A percentile compares a stretch with the other conserved stretches of the same genome.
phyloP scores from a whole-genome alignment of 768 basidiomycete genomes.

The Tricholoma sp. region DNA sequence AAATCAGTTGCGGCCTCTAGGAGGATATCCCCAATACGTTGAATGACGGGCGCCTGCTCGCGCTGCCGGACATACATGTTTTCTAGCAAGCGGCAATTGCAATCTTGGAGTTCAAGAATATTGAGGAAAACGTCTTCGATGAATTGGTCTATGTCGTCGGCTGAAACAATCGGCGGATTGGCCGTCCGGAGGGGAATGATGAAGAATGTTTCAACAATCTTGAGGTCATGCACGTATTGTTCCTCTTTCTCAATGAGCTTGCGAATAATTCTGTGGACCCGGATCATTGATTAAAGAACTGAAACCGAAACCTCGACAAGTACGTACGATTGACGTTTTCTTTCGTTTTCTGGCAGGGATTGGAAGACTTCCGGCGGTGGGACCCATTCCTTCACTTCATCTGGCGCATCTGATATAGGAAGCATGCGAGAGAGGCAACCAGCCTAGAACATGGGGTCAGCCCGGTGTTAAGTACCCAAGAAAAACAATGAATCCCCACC shows the following conservation, averaged over 20 bases:
- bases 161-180: constrained; percentile 40
- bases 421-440: constrained; percentile 24
- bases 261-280: constrained; percentile 58
- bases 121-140: constrained; percentile 88
- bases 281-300: neutral
- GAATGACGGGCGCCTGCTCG: constrained; percentile 80
- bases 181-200: constrained; percentile 43
- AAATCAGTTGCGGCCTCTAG: constrained; percentile 85
- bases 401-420: constrained; percentile 25
- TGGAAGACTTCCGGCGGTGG: constrained; percentile 35
- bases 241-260: constrained; percentile 89
- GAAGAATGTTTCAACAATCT: constrained; percentile 70
- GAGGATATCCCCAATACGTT: constrained; percentile 85
- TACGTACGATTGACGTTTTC: constrained; percentile 72
- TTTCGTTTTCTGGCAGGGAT: constrained; percentile 65
- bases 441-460: constrained; percentile 16
- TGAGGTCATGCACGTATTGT: constrained; percentile 84
- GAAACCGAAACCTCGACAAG: neutral
- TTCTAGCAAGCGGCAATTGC: constrained; percentile 76
- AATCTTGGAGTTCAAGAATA: constrained; percentile 76
- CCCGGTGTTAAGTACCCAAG: neutral
- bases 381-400: constrained; percentile 48
- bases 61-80: constrained; percentile 79
- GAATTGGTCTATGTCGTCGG: constrained; percentile 65
- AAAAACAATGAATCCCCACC: constrained; percentile 27